Conservation (phyloP, 2,329 filamentous ascomycete genomes). For the Teratosphaeria destructans region DNA sequence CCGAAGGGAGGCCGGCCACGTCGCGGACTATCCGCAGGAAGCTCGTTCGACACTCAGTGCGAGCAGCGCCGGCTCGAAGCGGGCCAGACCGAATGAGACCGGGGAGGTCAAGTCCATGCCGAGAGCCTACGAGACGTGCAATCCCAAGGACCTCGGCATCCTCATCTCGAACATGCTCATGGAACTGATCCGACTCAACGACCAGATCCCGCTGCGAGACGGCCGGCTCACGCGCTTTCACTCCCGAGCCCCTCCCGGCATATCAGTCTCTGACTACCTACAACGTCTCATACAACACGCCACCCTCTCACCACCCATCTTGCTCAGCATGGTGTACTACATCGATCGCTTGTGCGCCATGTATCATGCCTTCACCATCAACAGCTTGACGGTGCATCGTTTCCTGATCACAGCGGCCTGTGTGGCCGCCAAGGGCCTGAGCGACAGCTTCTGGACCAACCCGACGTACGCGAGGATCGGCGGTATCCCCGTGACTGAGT, state of each 20-base stretch:
- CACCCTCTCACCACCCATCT: constrained; percentile 79
- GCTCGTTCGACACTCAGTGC: constrained; percentile 21
- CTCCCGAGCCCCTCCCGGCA: constrained; percentile 70
- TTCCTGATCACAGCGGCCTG: constrained; percentile 94
- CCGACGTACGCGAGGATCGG: constrained; percentile 90
- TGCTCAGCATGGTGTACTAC: constrained; percentile 99
- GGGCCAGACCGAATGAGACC: constrained; percentile 31
- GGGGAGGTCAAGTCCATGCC: constrained; percentile 52
- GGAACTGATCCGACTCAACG: constrained; percentile 88
- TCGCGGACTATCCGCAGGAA: constrained; percentile 12
- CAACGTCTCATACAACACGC: constrained; percentile 88
- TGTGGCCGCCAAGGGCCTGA: constrained; percentile 89
- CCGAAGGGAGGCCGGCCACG: background rate
- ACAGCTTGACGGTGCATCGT: constrained; percentile 89
- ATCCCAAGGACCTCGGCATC: constrained; percentile 76
- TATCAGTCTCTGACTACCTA: constrained; percentile 89
- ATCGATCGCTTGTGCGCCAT: constrained; percentile 89
- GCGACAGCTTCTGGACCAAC: constrained; percentile 97
- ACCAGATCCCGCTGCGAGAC: constrained; percentile 71
- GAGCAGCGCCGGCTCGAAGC: constrained; percentile 29
- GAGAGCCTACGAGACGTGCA: constrained; percentile 66
- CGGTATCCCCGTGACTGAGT: constrained; percentile 78
- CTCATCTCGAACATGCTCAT: constrained; percentile 92
- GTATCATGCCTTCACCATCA: constrained; percentile 92
- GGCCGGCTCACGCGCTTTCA: constrained; percentile 90